Base-by-base conservation (phyloP, 805 yeast species). In the Suhomyces kilbournensis region DNA sequence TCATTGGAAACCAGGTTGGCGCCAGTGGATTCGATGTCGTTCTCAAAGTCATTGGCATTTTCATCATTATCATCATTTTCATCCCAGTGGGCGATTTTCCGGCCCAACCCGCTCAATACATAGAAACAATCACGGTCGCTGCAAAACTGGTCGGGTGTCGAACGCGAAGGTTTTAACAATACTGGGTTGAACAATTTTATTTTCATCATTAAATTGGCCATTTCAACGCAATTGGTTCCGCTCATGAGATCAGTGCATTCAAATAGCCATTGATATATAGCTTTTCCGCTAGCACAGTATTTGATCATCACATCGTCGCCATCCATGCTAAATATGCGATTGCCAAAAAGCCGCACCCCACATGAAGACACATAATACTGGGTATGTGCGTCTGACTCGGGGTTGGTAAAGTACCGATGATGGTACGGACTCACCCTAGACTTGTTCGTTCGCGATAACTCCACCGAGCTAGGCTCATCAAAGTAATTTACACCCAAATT, bases 261-360 rank as follows among this genome's bases (percentile, higher is more conserved):
- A 82, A 86, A 77, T 6, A 93, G 62, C 96, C 97, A 93, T 62
- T 91, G 97, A 68, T 84, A 79, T 0, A 86, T 72, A 0, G 94
- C 86, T 59, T 87, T 87, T 0, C 97, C 96, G 1, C 88, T 78
- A 55, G 89, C 77, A 50, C 83, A 78, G 58, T 76, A 77, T n/a
- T 75, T 69, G 2, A 77, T 61, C 1, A 28, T 55, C 1, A 60
- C 52, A 1, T 61, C 60, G 23, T 60, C 50, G 26, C 50, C 58
- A 10, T 52, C 44, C 47, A 4, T 56, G 51, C 9, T 66, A 53
- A 78, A 76, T 5, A 60, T 58, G 52, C 75, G 76, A 45, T 78
- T 63, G 43, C 73, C 64, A 57, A 81, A 81, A 3, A 88, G 60
- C 17, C 96, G 69, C 2, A 89, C 75, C 0, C 97, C 97, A 9